Evolutionary conservation across 257 asterid genomes (phyloP).

Genomic region (Plantago ovata): DNA sequence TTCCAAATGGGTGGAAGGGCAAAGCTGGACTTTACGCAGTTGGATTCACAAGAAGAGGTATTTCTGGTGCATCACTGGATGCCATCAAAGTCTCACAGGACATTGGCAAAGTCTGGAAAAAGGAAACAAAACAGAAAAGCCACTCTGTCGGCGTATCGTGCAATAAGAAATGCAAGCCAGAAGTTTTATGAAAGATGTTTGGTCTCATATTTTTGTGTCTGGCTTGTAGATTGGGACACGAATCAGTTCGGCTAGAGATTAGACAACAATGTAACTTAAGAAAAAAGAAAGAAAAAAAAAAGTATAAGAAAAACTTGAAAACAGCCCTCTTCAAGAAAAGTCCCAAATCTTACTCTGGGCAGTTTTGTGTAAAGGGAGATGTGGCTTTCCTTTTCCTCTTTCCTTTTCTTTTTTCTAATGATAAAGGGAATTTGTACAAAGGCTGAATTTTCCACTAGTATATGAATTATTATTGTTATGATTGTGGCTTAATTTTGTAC

Average conservation of each 20-base stretch:
- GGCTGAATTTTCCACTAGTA: slow-evolving; percentile 7
- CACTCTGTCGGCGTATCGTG: slow-evolving; percentile 44
- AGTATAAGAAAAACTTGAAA: slow-evolving; percentile 18
- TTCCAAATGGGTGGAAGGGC: slow-evolving; percentile 96
- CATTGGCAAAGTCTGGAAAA: slow-evolving; percentile 71
- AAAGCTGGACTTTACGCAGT: slow-evolving; percentile 77
- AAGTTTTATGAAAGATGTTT: slow-evolving; percentile 12
- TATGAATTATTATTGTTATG: slow-evolving; percentile 2
- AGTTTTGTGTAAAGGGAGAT: slow-evolving; percentile 42
- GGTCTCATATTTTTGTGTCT: slow-evolving; percentile 1
- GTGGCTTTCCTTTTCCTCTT: slow-evolving; percentile 26
- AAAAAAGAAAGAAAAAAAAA: slow-evolving; percentile 7
- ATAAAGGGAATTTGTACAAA: slow-evolving; percentile 18
- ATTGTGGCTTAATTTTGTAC: background rate
- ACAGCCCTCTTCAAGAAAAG: slow-evolving; percentile 55
- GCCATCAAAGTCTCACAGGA: slow-evolving; percentile 74
- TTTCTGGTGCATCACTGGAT: slow-evolving; percentile 76
- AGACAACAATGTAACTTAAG: slow-evolving; percentile 20
- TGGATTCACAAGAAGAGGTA: slow-evolving; percentile 86
- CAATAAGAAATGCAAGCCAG: slow-evolving; percentile 42
- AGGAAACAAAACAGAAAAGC: slow-evolving; percentile 54
- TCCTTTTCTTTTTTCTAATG: slow-evolving; percentile 9
- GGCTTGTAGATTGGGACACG: slow-evolving; percentile 27
- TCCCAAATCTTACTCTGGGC: slow-evolving; percentile 42
- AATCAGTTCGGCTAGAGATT: slow-evolving; percentile 18